Evolutionary conservation across 2,329 filamentous ascomycete species (phyloP).

Genomic region (Verticillium isaacii): DNA sequence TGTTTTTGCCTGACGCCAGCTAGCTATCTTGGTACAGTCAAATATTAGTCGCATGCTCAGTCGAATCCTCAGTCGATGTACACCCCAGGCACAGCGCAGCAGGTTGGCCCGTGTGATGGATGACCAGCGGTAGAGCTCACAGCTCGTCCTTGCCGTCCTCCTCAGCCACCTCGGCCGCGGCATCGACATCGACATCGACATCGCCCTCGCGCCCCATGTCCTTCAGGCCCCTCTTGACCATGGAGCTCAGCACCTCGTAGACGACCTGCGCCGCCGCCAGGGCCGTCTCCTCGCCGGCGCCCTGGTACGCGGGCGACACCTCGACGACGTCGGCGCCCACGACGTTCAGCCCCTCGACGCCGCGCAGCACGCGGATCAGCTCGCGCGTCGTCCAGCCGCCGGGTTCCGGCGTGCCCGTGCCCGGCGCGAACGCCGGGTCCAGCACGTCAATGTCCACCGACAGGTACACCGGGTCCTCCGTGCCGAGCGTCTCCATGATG

Average conservation of each 20-base stretch:
- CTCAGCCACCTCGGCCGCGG: constrained; percentile 6
- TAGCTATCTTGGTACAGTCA: neutral
- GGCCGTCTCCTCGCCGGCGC: constrained; percentile 72
- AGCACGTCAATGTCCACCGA: constrained; percentile 43
- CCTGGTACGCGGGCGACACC: constrained; percentile 81
- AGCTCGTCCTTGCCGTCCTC: constrained; percentile 30
- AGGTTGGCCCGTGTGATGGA: too few relatives aligned
- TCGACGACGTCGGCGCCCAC: constrained; percentile 90
- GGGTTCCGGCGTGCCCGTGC: constrained; percentile 83
- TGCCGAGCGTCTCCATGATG: constrained; percentile 70
- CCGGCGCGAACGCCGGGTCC: constrained; percentile 46
- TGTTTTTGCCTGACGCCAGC: neutral
- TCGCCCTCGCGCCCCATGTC: constrained; percentile 28
- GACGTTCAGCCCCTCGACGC: constrained; percentile 76
- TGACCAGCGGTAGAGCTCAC: constrained; percentile 11
- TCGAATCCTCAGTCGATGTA: neutral
- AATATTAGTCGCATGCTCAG: too few relatives aligned
- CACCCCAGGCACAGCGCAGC: neutral
- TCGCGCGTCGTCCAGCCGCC: constrained; percentile 90
- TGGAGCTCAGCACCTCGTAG: constrained; percentile 78
- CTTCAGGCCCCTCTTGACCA: constrained; percentile 51
- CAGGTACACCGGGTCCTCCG: constrained; percentile 73
- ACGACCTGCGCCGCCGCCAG: constrained; percentile 79
- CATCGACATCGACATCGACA: constrained; percentile 8
- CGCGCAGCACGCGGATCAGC: constrained; percentile 76